Percentiles rank a stretch among this genome's conserved stretches.
phyloP scores from a whole-genome alignment of 768 basidiomycete species.

The Leccinum aurantiacum region DNA sequence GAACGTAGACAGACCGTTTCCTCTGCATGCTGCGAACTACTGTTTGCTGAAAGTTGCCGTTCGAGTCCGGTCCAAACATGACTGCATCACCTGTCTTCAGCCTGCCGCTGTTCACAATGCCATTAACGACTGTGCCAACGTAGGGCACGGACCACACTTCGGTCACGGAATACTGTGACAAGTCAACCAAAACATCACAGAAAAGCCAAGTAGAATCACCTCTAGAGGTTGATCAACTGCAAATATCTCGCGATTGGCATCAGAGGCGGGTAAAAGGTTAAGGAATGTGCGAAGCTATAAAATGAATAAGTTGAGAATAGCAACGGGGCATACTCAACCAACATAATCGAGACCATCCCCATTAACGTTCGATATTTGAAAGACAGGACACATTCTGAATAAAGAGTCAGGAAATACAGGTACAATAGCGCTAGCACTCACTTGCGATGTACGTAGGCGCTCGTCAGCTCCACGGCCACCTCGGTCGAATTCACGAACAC shows the following conservation, averaged over 20 bases:
- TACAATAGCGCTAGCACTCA: constrained; percentile 29
- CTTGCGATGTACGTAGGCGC: constrained; percentile 73
- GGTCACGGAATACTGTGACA: constrained; percentile 70
- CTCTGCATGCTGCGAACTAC: constrained; percentile 91
- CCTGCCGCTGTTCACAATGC: constrained; percentile 74
- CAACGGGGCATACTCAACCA: constrained; percentile 17
- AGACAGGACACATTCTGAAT: constrained; percentile 81
- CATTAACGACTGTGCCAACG: constrained; percentile 82
- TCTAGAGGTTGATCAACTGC: constrained; percentile 76
- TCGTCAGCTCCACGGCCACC: constrained; percentile 75
- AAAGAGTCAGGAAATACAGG: constrained; percentile 6
- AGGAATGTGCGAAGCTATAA: constrained; percentile 80
- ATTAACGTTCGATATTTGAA: constrained; percentile 91
- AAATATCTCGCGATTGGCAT: constrained; percentile 80
- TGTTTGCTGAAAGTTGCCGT: constrained; percentile 82
- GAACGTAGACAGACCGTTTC: constrained; percentile 60
- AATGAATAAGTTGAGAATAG: constrained; percentile 12
- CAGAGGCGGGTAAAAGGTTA: constrained; percentile 87
- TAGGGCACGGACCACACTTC: constrained; percentile 89
- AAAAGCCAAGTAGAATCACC: constrained; percentile 38
- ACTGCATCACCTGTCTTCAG: constrained; percentile 80
- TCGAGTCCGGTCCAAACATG: constrained; percentile 87
- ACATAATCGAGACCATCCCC: constrained; percentile 87
- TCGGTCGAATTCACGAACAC: constrained; percentile 85
- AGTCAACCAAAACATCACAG: constrained; percentile 10